Evolutionary conservation across 495 filamentous ascomycete genomes (phyloP).

Genomic region (Geoglossum glabrum): DNA sequence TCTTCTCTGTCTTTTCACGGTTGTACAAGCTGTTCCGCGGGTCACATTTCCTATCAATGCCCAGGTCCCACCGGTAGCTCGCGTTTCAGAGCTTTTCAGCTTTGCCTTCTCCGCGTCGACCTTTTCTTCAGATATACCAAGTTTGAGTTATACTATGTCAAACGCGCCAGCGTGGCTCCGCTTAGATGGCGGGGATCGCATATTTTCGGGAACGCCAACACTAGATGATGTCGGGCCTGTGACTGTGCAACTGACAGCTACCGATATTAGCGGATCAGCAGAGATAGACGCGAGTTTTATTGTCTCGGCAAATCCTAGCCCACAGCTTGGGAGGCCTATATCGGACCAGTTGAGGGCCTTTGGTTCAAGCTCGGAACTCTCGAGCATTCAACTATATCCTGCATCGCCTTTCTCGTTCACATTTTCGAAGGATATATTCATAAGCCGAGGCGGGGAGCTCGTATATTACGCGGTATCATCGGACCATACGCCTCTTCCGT

Average conservation of each 20-base stretch:
- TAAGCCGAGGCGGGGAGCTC: conserved; percentile 14
- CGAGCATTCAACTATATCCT: conserved; percentile 26
- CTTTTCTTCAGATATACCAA: conserved; percentile 31
- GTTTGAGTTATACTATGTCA: conserved; percentile 40
- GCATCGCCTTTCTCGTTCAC: conserved; percentile 24
- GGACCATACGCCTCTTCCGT: conserved; percentile 66
- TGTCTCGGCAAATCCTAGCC: conserved; percentile 33
- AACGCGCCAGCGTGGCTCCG: conserved; percentile 48
- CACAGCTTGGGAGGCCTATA: conserved; percentile 26
- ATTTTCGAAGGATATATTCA: conserved; percentile 29
- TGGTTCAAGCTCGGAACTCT: conserved; percentile 26
- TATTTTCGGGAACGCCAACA: conserved; percentile 43
- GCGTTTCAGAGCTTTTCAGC: conserved; percentile 37
- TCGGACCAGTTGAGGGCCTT: conserved; percentile 26
- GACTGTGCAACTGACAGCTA: conserved; percentile 38
- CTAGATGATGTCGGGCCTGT: conserved; percentile 32
- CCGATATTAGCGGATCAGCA: conserved; percentile 34
- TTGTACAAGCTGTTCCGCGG: conserved; percentile 4
- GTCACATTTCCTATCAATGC: conserved; percentile 54
- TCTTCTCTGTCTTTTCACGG: background rate
- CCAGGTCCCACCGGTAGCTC: conserved; percentile 57
- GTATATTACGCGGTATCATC: conserved; percentile 57
- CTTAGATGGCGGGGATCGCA: conserved; percentile 38
- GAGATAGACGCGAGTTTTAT: conserved; percentile 40
- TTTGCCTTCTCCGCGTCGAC: conserved; percentile 52